These are phyloP conservation scores for Cruciata laevipes DNA, from an alignment of 257 asterid genomes.

Conservation along the genomic window DNA sequence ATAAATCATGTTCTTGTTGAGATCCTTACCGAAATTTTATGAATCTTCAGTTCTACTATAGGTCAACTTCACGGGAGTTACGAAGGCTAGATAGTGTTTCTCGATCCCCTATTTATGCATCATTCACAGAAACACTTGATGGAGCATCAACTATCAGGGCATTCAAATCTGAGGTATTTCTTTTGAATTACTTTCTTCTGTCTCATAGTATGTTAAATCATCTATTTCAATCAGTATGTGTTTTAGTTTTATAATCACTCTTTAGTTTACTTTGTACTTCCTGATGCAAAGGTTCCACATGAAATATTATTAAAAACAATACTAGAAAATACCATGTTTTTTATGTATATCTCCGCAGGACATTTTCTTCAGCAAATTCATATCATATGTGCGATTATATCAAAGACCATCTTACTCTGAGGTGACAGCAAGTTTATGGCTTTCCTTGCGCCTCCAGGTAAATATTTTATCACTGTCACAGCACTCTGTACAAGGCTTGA, in stretches of 20 bases:
- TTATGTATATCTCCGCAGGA: conserved; percentile 36
- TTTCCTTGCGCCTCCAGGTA: conserved; percentile 97
- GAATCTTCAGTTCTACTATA: conserved; percentile 75
- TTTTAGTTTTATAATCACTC: background rate
- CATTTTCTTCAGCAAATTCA: conserved; percentile 53
- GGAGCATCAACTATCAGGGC: conserved; percentile 95
- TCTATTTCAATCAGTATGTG: background rate
- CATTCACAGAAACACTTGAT: conserved; percentile 87
- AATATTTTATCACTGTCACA: background rate
- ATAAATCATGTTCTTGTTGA: too few species aligned
- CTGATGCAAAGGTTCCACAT: background rate
- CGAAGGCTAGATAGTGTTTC: conserved; percentile 96
- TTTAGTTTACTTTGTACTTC: background rate
- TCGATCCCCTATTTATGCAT: conserved; percentile 92
- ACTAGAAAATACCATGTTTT: background rate
- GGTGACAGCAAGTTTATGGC: conserved; percentile 89
- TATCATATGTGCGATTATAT: conserved; percentile 53
- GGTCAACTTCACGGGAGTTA: conserved; percentile 92
- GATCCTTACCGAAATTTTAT: conserved; percentile 17
- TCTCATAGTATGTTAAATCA: background rate
- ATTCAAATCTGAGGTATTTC: conserved; percentile 58
- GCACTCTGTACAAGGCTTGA: too few species aligned
- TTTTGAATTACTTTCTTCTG: background rate
- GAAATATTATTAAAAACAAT: background rate
- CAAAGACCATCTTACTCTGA: conserved; percentile 91